Conservation (phyloP, 176 grass and related monocot species). For the Zizania latifolia region DNA sequence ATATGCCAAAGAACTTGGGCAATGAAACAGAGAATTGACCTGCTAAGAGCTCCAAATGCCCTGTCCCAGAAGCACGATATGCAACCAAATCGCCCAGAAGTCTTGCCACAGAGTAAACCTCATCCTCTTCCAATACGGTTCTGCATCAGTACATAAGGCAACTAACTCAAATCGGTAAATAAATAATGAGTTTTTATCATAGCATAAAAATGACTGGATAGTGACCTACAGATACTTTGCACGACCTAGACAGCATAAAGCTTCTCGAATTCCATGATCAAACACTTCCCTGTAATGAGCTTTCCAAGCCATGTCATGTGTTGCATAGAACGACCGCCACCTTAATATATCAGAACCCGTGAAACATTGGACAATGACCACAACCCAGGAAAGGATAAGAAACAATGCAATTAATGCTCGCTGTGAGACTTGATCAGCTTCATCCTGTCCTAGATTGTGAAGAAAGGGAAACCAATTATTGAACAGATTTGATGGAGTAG, state of each 20-base stretch:
- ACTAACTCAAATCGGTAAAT: neutral
- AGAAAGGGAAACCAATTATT: conserved; percentile 39
- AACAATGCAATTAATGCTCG: conserved; percentile 55
- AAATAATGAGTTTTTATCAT: conserved; percentile 17
- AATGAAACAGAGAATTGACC: conserved; percentile 41
- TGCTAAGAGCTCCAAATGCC: conserved; percentile 92
- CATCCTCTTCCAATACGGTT: conserved; percentile 90
- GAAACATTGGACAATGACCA: conserved; percentile 77
- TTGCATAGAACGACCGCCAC: conserved; percentile 95
- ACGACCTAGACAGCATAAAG: conserved; percentile 92
- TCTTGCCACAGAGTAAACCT: conserved; percentile 94
- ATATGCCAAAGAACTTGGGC: conserved; percentile 7
- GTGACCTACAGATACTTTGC: conserved; percentile 81
- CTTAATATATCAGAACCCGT: conserved; percentile 86
- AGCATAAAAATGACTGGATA: conserved; percentile 23
- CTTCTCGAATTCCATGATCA: conserved; percentile 94
- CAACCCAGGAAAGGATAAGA: conserved; percentile 72
- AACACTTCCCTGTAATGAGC: conserved; percentile 98
- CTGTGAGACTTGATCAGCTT: conserved; percentile 47
- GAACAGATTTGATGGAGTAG: conserved; percentile 11
- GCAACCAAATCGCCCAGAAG: conserved; percentile 94
- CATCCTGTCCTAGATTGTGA: conserved; percentile 75
- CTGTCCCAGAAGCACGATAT: conserved; percentile 98
- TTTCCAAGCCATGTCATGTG: conserved; percentile 98
- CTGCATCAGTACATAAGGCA: conserved; percentile 42